These are phyloP conservation scores for Serendipita sp. DNA, from an alignment of 768 basidiomycete species.

Conservation along the genomic window DNA sequence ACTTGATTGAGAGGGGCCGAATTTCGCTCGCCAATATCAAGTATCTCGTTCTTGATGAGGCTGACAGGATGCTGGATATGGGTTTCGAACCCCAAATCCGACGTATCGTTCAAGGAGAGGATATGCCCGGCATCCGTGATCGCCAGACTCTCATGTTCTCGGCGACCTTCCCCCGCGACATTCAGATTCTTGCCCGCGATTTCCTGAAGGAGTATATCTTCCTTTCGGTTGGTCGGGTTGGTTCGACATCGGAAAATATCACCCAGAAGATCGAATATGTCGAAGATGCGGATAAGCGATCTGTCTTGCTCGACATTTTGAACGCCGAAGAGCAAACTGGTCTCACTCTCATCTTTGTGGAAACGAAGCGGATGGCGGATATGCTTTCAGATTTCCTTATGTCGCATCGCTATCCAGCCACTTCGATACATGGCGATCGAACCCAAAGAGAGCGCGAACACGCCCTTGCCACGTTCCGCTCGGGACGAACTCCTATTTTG, in stretches of 20 bases:
- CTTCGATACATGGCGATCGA: slow-evolving; percentile 96
- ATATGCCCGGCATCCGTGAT: slow-evolving; percentile 86
- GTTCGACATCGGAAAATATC: slow-evolving; percentile 98
- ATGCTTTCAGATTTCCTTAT: slow-evolving; percentile 94
- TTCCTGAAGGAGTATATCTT: slow-evolving; percentile 98
- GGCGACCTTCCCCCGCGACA: slow-evolving; percentile 97
- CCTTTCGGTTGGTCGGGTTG: slow-evolving; percentile 95
- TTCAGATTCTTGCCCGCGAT: slow-evolving; percentile 90
- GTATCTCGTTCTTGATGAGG: slow-evolving; percentile 97
- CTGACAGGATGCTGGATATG: slow-evolving; percentile 99
- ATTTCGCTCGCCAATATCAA: slow-evolving; percentile 94
- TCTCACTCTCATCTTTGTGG: slow-evolving; percentile 90
- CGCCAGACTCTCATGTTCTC: slow-evolving; percentile 99
- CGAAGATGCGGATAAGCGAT: slow-evolving; percentile 93
- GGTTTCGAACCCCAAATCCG: slow-evolving; percentile 99
- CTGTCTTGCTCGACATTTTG: slow-evolving; percentile 87
- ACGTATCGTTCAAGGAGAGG: slow-evolving; percentile 92
- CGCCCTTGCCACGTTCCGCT: slow-evolving; percentile 90
- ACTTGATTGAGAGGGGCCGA: slow-evolving; percentile 93
- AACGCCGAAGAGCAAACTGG: slow-evolving; percentile 54
- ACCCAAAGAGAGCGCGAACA: slow-evolving; percentile 95
- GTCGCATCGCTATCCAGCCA: slow-evolving; percentile 66
- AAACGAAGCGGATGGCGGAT: slow-evolving; percentile 99
- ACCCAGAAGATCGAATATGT: slow-evolving; percentile 98
- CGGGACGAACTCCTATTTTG: slow-evolving; percentile 85